Conservation (phyloP, 2,329 filamentous ascomycete species). For the Pseudogymnoascus sp. region DNA sequence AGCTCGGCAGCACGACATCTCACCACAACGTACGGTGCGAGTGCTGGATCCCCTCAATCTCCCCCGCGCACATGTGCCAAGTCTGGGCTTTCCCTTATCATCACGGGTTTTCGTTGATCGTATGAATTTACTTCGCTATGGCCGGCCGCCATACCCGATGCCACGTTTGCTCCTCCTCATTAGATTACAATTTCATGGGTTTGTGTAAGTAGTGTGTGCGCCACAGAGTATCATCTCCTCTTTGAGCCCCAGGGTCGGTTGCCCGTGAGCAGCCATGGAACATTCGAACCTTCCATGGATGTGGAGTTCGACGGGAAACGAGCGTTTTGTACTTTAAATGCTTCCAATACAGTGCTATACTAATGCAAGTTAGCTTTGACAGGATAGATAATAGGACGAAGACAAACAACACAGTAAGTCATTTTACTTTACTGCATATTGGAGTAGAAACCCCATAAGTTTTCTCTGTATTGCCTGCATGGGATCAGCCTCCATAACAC, state of each 20-base stretch:
- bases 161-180: background rate
- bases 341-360: background rate
- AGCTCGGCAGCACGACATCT: background rate
- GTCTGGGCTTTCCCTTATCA: background rate
- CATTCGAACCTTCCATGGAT: background rate
- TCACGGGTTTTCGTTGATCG: background rate
- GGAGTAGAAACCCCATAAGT: background rate
- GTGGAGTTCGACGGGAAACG: background rate
- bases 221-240: background rate
- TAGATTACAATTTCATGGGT: background rate
- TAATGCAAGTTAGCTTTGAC: background rate
- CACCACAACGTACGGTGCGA: slow-evolving; percentile 27
- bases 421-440: background rate
- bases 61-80: slow-evolving; percentile 24
- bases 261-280: background rate
- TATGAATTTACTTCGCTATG: background rate
- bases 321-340: background rate
- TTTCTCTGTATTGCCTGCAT: background rate
- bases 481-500: background rate
- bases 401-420: background rate
- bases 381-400: background rate
- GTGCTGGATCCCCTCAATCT: slow-evolving; percentile 32
- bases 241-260: background rate
- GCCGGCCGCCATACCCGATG: background rate
- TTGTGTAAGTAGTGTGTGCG: background rate